A percentile compares a stretch with the other conserved stretches of the same genome.
Conservation (phyloP, 139 green algal genomes). For the Haematococcus sp. region DNA sequence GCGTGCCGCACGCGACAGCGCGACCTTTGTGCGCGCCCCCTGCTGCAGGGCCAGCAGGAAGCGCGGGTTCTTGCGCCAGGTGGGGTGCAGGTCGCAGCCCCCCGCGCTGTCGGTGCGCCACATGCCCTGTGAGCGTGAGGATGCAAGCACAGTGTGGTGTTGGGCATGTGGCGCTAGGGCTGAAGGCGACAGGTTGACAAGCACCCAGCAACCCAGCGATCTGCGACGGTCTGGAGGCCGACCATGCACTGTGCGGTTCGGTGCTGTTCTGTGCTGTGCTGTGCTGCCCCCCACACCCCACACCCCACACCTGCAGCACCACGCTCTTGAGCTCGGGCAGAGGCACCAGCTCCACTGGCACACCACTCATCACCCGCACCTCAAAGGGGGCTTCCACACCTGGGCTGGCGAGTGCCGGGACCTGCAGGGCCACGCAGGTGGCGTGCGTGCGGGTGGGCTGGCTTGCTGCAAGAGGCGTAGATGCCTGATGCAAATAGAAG, state of each 20-base stretch:
- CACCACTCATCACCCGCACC: constrained; percentile 38
- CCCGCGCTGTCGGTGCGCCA: constrained; percentile 33
- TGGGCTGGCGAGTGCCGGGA: neutral
- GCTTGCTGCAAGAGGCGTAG: neutral
- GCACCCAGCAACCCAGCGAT: no score
- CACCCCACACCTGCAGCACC: constrained; percentile 16
- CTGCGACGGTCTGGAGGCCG: neutral
- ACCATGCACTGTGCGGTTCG: no score
- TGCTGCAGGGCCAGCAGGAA: constrained; percentile 35
- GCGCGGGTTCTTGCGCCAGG: constrained; percentile 53
- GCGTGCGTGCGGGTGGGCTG: neutral
- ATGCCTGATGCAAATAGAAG: no score
- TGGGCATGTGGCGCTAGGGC: no score
- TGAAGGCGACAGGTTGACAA: no score
- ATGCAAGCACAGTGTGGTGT: no score
- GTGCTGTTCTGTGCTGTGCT: no score
- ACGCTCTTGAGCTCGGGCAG: constrained; percentile 40
- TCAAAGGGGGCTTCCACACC: constrained; percentile 46
- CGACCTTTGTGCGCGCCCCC: neutral
- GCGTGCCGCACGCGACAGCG: neutral
- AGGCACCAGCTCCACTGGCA: constrained; percentile 46
- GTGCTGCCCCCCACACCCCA: no score
- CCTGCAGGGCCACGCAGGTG: constrained; percentile 1
- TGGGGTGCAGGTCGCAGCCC: constrained; percentile 45
- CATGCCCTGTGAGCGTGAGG: constrained; percentile 1